These are phyloP conservation scores for Trichoderma parareesei DNA, from an alignment of 495 filamentous ascomycete genomes.

Conservation along the genomic window DNA sequence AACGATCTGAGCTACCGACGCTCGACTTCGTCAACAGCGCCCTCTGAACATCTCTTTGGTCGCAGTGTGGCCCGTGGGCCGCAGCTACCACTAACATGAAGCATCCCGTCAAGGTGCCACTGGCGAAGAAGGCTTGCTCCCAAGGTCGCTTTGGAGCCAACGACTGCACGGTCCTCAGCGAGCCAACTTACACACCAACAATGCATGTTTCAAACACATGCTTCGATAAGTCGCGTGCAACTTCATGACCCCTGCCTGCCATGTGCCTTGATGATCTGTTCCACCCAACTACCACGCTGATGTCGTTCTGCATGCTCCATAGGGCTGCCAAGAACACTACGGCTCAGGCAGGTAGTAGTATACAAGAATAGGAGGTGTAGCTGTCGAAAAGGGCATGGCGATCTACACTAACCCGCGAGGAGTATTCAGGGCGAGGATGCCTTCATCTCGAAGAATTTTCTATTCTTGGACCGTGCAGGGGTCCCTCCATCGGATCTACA, in stretches of 20 bases:
- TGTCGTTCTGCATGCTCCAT: not conserved
- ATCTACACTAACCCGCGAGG: constrained; percentile 1
- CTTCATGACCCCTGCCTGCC: not conserved
- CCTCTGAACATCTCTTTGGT: too few species aligned
- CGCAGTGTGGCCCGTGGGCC: too few species aligned
- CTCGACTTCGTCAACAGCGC: too few species aligned
- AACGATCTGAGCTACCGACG: too few species aligned
- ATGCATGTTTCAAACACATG: not conserved
- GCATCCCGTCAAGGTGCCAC: too few species aligned
- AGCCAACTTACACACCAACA: too few species aligned
- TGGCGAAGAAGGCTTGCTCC: too few species aligned
- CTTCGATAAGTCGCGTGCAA: not conserved
- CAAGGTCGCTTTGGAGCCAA: too few species aligned
- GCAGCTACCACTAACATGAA: too few species aligned
- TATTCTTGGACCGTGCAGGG: not conserved
- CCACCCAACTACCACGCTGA: not conserved
- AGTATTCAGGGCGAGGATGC: not conserved
- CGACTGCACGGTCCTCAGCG: too few species aligned
- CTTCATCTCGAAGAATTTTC: not conserved
- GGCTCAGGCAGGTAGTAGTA: not conserved
- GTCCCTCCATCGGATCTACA: not conserved
- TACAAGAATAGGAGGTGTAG: not conserved
- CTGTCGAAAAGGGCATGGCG: not conserved
- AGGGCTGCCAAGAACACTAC: not conserved
- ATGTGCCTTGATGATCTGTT: not conserved